Conservation (phyloP, 495 filamentous ascomycete species). For the Lepraria neglecta region DNA sequence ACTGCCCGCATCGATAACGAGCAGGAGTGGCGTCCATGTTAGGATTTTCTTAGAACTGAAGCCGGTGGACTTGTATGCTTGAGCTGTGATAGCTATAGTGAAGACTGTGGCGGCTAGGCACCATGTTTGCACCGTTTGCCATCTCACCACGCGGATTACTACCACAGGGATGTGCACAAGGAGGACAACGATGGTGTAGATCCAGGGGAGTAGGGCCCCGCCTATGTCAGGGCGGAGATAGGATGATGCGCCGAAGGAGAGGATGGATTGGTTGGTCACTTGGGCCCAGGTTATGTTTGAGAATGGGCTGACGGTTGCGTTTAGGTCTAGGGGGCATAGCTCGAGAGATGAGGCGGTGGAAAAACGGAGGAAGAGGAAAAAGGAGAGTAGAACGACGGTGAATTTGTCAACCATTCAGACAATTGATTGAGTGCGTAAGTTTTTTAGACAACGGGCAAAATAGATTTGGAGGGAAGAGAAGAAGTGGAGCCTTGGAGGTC, state of each 20-base stretch:
- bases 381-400: neutral
- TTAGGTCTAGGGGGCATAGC: slow-evolving; percentile 7
- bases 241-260: slow-evolving; percentile 3
- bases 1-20: slow-evolving; percentile 25
- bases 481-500: neutral
- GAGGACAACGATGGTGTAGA: slow-evolving; percentile 25
- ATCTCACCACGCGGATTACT: slow-evolving; percentile 25
- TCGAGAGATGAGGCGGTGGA: slow-evolving; percentile 4
- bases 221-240: slow-evolving; percentile 24
- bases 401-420: slow-evolving; percentile 1
- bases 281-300: slow-evolving; percentile 22
- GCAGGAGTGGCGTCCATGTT: slow-evolving; percentile 21
- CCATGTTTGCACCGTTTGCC: slow-evolving; percentile 22
- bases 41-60: slow-evolving; percentile 21
- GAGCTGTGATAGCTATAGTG: slow-evolving; percentile 19
- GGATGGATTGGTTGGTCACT: slow-evolving; percentile 2
- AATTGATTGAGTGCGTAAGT: neutral
- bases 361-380: neutral
- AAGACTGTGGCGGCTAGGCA: slow-evolving; percentile 23
- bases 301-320: neutral
- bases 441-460: neutral
- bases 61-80: slow-evolving; percentile 21
- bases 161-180: slow-evolving; percentile 23
- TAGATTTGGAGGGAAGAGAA: neutral
- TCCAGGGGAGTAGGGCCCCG: slow-evolving; percentile 23